Percentiles rank a stretch among this genome's conserved stretches.
phyloP scores from a whole-genome alignment of 2,329 filamentous ascomycete species.

The Teratosphaeria nubilosa region DNA sequence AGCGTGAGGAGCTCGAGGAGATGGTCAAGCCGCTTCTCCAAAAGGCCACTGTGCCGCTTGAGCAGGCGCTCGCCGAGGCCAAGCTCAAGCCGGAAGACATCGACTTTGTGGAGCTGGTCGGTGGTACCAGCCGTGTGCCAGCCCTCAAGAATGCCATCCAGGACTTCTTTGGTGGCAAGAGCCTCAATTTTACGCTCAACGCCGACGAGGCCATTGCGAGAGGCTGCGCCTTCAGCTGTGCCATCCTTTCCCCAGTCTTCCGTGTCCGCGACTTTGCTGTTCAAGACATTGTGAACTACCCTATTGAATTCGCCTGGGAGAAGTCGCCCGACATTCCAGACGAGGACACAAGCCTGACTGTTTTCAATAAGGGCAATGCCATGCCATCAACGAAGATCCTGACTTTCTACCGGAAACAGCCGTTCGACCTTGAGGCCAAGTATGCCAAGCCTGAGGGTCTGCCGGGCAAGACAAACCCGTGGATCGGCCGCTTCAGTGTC shows the following conservation, averaged over 20 bases:
- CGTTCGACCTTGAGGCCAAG: conserved; percentile 90
- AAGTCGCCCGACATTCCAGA: conserved; percentile 97
- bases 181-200: conserved; percentile 91
- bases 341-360: conserved; percentile 91
- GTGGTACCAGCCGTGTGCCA: conserved; percentile 88
- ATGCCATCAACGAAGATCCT: conserved; percentile 98
- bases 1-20: conserved; percentile 86
- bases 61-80: conserved; percentile 88
- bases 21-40: conserved; percentile 76
- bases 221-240: conserved; percentile 94
- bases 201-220: conserved; percentile 94
- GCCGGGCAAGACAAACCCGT: conserved; percentile 82
- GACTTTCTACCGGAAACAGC: conserved; percentile 97
- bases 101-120: conserved; percentile 84
- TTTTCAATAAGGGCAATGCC: conserved; percentile 95
- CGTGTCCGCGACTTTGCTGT: conserved; percentile 96
- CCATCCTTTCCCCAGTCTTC: conserved; percentile 94
- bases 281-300: conserved; percentile 95
- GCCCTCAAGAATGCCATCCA: conserved; percentile 83
- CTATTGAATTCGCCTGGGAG: conserved; percentile 98
- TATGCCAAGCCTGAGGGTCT: conserved; percentile 81
- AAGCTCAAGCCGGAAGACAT: conserved; percentile 88
- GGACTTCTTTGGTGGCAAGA: conserved; percentile 83
- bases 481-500: conserved; percentile 95
- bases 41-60: conserved; percentile 62